Evolutionary conservation across 73 alveolate genomes (phyloP), one percentile per base, ranked within the genome.

Genomic region (Paramecium sexaurelia): DNA sequence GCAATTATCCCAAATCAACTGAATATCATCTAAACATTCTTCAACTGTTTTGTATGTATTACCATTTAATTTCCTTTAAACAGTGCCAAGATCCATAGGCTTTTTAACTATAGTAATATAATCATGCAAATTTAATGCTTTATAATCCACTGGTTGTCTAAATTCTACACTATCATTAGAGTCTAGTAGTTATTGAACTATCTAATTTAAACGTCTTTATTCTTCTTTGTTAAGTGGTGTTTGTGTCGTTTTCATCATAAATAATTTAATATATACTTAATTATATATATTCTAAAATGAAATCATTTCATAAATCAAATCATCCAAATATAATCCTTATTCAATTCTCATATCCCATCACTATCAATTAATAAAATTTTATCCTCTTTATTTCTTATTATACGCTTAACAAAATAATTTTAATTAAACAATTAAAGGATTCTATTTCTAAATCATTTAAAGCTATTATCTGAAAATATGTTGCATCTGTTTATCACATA

Each of bases 71-170:
- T 94, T 94, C 19, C 93, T 56, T 37, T 82, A 84, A 24, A 94
- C 94, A 19, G 97, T 94, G 22, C 96, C 71, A 22, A 94, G 67
- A 61, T 94, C 97, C 96, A 94, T 94, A 7, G 97, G 97, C 36
- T 93, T 93, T 51, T 94, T 92, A 37, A 94, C 78, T 13, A 94
- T 93, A 39, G 33, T 47, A 29, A 96, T 94, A 45, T 94, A 94
- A 27, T 94, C 97, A 47, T 41, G 85, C 27, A 94, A 83, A 19
- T 91, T 91, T 29, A 94, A 55, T 17, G 93, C 93, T 93, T 66
- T 41, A 33, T 45, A 91, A 56, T 92, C 96, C 2, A 92, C 96
- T 11, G 96, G 96, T 5, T 27, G n/a, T 40, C 96, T 68, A 75
- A 92, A 92, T 67, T 89, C 95, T 13, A 85, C 86, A 20, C 94